phyloP scores from a whole-genome alignment of 768 basidiomycete species.

The Leccinum olivaceopallidum region DNA sequence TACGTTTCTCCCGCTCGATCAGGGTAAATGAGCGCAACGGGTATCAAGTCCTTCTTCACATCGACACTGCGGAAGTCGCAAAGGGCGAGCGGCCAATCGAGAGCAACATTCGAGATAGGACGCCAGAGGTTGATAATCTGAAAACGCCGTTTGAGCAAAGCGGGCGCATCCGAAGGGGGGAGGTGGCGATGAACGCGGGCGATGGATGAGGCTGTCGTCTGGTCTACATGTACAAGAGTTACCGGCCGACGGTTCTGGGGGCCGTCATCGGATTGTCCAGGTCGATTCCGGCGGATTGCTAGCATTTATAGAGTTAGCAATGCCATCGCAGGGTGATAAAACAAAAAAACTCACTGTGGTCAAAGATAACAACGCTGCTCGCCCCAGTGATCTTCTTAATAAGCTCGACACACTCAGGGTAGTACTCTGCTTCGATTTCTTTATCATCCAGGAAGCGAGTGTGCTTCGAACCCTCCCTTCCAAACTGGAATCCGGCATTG shows the following conservation, averaged over 20 bases:
- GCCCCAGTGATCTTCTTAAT: slow-evolving; percentile 42
- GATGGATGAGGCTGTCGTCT: slow-evolving; percentile 38
- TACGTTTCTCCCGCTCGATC: slow-evolving; percentile 46
- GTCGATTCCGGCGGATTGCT: slow-evolving; percentile 46
- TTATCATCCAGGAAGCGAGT: slow-evolving; percentile 35
- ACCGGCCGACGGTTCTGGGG: slow-evolving; percentile 47
- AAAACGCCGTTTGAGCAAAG: slow-evolving; percentile 44
- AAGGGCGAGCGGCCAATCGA: background rate
- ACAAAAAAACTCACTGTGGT: slow-evolving; percentile 35
- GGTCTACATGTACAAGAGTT: slow-evolving; percentile 45
- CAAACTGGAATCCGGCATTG: slow-evolving; percentile 38
- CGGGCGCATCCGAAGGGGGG: slow-evolving; percentile 39
- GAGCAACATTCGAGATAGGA: slow-evolving; percentile 40
- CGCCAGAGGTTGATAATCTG: slow-evolving; percentile 59
- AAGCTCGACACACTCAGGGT: slow-evolving; percentile 39
- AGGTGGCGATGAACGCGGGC: slow-evolving; percentile 46
- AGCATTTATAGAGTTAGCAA: background rate
- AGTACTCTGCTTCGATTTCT: slow-evolving; percentile 40
- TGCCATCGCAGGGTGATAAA: background rate
- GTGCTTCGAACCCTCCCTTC: slow-evolving; percentile 25
- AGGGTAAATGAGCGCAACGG: background rate
- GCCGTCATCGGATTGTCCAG: slow-evolving; percentile 35
- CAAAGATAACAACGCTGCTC: slow-evolving; percentile 40
- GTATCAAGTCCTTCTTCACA: background rate
- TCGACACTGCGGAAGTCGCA: background rate